Conservation (phyloP, 768 basidiomycete genomes). For the Russula compacta region DNA sequence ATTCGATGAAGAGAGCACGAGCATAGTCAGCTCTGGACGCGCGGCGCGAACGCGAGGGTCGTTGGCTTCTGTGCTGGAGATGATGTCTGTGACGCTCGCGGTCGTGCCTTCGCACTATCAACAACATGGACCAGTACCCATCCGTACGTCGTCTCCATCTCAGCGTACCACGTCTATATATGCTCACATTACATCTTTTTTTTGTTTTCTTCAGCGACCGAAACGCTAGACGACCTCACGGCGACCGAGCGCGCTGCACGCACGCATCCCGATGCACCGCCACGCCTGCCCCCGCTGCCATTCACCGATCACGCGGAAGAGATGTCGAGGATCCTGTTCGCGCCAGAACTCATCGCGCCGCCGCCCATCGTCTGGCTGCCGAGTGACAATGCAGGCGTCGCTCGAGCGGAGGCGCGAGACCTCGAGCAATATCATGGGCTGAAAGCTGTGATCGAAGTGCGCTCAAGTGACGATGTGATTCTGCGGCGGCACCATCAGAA, state of each 20-base stretch:
- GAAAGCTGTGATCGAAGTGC: conserved; percentile 60
- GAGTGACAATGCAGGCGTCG: conserved; percentile 66
- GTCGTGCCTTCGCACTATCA: conserved; percentile 56
- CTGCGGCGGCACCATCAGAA: conserved; percentile 23
- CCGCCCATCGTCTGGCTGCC: conserved; percentile 80
- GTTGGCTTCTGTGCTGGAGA: conserved; percentile 73
- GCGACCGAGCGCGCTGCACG: conserved; percentile 72
- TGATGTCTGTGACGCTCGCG: conserved; percentile 74
- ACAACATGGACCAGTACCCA: conserved; percentile 51
- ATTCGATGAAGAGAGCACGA: conserved; percentile 43
- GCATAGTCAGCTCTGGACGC: conserved; percentile 35
- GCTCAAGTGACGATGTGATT: conserved; percentile 43
- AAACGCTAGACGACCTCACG: conserved; percentile 71
- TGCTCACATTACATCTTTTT: neutral
- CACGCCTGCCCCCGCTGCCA: conserved; percentile 56
- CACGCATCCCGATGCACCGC: conserved; percentile 70
- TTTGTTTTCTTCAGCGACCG: conserved; percentile 40
- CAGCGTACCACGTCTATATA: neutral
- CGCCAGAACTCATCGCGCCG: conserved; percentile 72
- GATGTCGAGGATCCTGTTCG: conserved; percentile 70
- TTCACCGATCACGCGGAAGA: conserved; percentile 72
- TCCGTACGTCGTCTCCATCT: conserved; percentile 39
- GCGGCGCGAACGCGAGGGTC: conserved; percentile 49
- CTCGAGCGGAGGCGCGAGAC: conserved; percentile 66
- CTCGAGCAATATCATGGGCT: conserved; percentile 66